Evolutionary conservation across 805 yeast species (phyloP), one percentile per base, ranked within the genome.

Genomic region (Ogataea salicorniae): DNA sequence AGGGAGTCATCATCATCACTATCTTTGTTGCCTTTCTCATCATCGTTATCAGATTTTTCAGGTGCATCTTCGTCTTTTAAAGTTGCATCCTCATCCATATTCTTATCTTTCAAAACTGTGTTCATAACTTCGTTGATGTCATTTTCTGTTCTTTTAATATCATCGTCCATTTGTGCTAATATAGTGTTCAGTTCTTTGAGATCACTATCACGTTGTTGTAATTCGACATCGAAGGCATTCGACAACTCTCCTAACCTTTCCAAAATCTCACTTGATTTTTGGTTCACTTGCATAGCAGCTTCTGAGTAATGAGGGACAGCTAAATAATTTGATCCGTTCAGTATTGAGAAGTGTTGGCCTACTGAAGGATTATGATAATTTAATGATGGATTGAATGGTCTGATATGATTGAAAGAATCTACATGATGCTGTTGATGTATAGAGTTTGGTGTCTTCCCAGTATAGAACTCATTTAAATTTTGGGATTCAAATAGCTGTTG

Each of bases 251-350:
- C 66, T 47, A 80, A 69, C n/a, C 76, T 69, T 17, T 73, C 76
- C 20, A 76, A 53, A 44, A 83, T 66, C n/a, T 79, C 74, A 45
- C 70, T 68, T 1, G 81, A 72, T 50, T 69, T 68, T 52, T 77
- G 82, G 33, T 74, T 69, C 6, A 78, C 79, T 41, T 72, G 73
- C 55, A 77, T 74, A 1, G 81, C 82, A 31, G 80, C 73, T 57
- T 77, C 81, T 3, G 81, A 73, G 15, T 67, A 62, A 57, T 74
- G 80, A 0, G 78, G 76, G 9, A 58, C 60, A 6, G 59, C 49
- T 29, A 61, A 45, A 35, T 53, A 58, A 35, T 51, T 53, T 2
- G 56, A 51, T 8, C 53, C 55, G 46, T 55, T 56, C 34, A 53
- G 26, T n/a, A 50, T 29, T 15, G 58, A 46, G 39, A 44, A 51